Evolutionary conservation across 768 basidiomycete genomes (phyloP), one percentile per base, ranked within the genome.

Genomic region (Russula ochroleuca): DNA sequence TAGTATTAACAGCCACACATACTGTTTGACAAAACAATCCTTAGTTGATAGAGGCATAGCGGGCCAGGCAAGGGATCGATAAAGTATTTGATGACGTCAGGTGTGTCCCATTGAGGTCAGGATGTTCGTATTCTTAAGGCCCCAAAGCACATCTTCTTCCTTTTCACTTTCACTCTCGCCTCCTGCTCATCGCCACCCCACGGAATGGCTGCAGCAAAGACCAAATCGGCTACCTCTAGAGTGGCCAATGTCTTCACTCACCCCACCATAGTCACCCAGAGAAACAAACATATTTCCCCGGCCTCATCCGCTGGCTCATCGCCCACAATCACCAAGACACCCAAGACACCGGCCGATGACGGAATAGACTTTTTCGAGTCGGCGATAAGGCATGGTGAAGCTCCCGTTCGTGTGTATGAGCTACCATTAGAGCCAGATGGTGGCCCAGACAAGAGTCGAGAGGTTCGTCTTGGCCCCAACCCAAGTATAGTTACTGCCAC

Each of bases 301-400:
- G 17, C 61, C 35, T 50, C 55, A 35, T 66, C 65, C 25, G 64
- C 59, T 7, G 68, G 45, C 19, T 62, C 67, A 40, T 63, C 69
- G 7, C 61, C 69, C 21, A 68, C 54, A 28, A 50, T 62, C 13
- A 17, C 69, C 11, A 76, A 78, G 60, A 87, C 87, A 0, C 91
- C 90, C 40, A 90, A 84, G 78, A 97, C 94, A 3, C 94, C 94
- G 41, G 94, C 94, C 45, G 93, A 96, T 72, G 94, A 96, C 72
- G 94, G 86, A 28, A 84, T 94, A 72, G 87, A 88, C 40, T 97
- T 92, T 78, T 97, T 97, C 70, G 80, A 88, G 69, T 81, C 84
- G 5, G 73, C 77, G 33, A 68, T 78, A 54, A 74, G 69, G 9
- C 73, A 77, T 17, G 83, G 81, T 41, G 88, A 89, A 67, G 73